Conservation (phyloP, 1,139 yeast species). For the Candida mesenterica region DNA sequence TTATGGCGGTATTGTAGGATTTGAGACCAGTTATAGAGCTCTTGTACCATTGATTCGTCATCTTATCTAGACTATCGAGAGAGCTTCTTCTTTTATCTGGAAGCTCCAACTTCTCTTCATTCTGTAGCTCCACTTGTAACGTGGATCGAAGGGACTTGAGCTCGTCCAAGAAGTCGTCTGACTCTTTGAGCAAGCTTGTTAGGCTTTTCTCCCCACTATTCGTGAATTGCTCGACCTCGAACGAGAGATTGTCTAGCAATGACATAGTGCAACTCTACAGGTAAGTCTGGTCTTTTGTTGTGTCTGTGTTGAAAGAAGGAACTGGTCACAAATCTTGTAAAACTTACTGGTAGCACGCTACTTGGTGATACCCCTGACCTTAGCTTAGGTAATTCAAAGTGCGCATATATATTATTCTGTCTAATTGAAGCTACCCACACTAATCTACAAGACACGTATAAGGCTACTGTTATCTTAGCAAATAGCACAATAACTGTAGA, state of each 20-base stretch:
- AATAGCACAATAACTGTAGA: too few species aligned
- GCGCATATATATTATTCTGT: too few species aligned
- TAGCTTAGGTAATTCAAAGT: too few species aligned
- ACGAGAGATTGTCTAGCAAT: slow-evolving; percentile 29
- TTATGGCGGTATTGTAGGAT: slow-evolving; percentile 37
- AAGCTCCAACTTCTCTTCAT: slow-evolving; percentile 9
- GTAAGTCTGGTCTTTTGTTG: too few species aligned
- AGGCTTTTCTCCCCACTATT: slow-evolving; percentile 25
- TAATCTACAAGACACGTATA: too few species aligned
- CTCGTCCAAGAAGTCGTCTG: slow-evolving; percentile 25
- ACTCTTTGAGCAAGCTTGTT: slow-evolving; percentile 20
- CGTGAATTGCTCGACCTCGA: slow-evolving; percentile 26
- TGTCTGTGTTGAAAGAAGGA: not conserved
- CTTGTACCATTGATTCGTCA: slow-evolving; percentile 34
- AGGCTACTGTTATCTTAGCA: too few species aligned
- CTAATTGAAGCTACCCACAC: too few species aligned
- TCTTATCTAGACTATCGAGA: slow-evolving; percentile 11
- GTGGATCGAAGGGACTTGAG: slow-evolving; percentile 29
- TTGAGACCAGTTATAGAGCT: slow-evolving; percentile 34
- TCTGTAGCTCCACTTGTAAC: slow-evolving; percentile 19
- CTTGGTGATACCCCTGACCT: too few species aligned
- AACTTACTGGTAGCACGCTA: too few species aligned
- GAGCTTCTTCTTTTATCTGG: slow-evolving; percentile 1
- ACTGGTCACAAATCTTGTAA: too few species aligned
- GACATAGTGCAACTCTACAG: too few species aligned